A percentile compares a stretch with the other conserved stretches of the same genome.
phyloP scores from a whole-genome alignment of 179 eudicot species.

The Silene noctiflora region DNA sequence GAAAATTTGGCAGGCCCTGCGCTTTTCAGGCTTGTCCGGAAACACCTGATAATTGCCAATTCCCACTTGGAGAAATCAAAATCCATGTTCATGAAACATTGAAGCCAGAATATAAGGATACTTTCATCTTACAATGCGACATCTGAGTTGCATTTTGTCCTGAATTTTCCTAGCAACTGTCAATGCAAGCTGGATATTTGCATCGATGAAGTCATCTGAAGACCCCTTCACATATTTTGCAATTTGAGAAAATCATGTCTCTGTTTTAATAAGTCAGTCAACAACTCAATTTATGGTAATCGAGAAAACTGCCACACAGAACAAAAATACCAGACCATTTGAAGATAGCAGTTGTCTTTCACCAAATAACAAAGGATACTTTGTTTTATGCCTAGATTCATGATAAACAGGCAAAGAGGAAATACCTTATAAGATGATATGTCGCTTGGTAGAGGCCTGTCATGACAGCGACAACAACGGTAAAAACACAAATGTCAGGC shows the following conservation, averaged over 20 bases:
- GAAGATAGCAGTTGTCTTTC: conserved; percentile 11
- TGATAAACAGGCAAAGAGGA: conserved; percentile 7
- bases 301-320: conserved; percentile 7
- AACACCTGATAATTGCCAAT: conserved; percentile 59
- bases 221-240: conserved; percentile 87
- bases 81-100: neutral
- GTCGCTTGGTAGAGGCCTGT: conserved; percentile 76
- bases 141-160: conserved; percentile 62
- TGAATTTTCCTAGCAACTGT: conserved; percentile 79
- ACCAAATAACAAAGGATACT: neutral
- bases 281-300: conserved; percentile 32
- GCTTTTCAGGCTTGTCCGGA: conserved; percentile 96
- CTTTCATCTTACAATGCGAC: conserved; percentile 66
- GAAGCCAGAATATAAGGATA: neutral
- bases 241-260: conserved; percentile 57
- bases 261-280: conserved; percentile 40
- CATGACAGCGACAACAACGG: conserved; percentile 27
- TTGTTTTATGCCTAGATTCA: neutral
- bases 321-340: conserved; percentile 1
- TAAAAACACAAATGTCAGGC: conserved; percentile 25
- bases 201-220: conserved; percentile 92
- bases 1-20: conserved; percentile 85
- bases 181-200: conserved; percentile 86
- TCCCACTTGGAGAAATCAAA: conserved; percentile 3
- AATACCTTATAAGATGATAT: conserved; percentile 89